Percentiles rank a stretch among this genome's conserved stretches.
These are phyloP conservation scores for Microdochium bolleyi DNA, from an alignment of 2,329 filamentous ascomycete genomes.

Conservation along the genomic window DNA sequence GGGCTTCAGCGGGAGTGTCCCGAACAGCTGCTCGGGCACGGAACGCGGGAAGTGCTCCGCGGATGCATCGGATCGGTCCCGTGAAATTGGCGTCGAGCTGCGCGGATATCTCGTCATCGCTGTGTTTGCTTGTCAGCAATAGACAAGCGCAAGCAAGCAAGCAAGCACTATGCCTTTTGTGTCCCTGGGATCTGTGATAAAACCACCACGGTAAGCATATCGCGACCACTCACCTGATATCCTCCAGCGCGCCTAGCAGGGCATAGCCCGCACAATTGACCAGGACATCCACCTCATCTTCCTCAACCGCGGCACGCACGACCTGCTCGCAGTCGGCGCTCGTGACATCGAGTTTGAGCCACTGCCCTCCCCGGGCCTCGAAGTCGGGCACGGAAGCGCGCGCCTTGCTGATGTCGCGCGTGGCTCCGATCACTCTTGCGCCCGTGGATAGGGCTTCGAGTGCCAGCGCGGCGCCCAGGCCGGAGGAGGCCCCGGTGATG, in stretches of 20 bases:
- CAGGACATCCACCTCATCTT: constrained; percentile 27
- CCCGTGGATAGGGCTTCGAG: constrained; percentile 31
- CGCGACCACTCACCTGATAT: background rate
- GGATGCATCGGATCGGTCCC: background rate
- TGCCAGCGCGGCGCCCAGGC: constrained; percentile 35
- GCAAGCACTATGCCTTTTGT: background rate
- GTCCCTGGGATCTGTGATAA: background rate
- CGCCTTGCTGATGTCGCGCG: constrained; percentile 26
- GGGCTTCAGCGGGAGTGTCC: background rate
- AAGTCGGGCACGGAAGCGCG: constrained; percentile 30
- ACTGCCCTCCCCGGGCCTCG: constrained; percentile 23
- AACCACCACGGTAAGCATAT: background rate
- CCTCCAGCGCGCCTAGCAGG: constrained; percentile 31
- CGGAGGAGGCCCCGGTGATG: constrained; percentile 37
- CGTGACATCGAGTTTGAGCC: background rate
- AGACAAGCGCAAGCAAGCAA: no score
- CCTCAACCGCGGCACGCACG: background rate
- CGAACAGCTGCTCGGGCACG: background rate
- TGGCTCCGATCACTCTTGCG: constrained; percentile 40
- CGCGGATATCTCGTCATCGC: background rate
- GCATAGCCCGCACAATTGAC: constrained; percentile 38
- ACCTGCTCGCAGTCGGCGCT: background rate
- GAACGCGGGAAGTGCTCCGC: background rate
- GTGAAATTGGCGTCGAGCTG: background rate
- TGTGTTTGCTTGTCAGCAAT: background rate